phyloP scores from a whole-genome alignment of 1,139 yeast species.

The Diutina neorugosa region DNA sequence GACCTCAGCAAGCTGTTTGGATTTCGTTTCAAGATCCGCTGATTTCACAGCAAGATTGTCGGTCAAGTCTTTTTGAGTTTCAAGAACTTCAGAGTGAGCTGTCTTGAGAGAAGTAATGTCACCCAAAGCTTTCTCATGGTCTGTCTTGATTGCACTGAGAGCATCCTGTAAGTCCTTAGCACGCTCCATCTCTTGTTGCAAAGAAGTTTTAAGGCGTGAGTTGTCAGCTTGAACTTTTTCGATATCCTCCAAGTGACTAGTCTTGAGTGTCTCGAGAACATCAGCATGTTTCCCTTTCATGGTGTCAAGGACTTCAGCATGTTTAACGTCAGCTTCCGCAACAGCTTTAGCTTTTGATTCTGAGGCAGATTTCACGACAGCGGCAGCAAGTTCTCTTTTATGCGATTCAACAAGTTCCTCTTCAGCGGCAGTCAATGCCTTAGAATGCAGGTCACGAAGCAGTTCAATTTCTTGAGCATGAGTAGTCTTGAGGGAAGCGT shows the following conservation, averaged over 20 bases:
- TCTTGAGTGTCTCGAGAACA: not conserved
- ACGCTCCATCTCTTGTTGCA: not conserved
- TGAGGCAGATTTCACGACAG: not conserved
- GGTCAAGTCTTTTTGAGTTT: not conserved
- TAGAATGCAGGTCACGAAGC: not conserved
- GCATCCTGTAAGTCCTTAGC: not conserved
- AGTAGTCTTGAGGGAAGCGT: not conserved
- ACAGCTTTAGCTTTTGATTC: not conserved
- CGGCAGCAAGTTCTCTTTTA: not conserved
- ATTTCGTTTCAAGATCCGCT: not conserved
- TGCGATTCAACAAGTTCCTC: not conserved
- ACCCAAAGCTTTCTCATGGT: not conserved
- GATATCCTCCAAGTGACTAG: not conserved
- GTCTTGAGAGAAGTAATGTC: not conserved
- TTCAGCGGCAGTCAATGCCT: not conserved
- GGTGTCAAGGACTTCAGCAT: not conserved
- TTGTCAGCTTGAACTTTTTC: not conserved
- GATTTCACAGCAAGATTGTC: not conserved
- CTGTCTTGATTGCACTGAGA: not conserved
- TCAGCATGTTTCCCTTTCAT: not conserved
- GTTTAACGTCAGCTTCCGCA: not conserved
- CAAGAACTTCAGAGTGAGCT: not conserved
- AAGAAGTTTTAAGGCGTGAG: not conserved
- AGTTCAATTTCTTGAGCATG: not conserved
- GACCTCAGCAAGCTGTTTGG: not conserved